Base-by-base conservation (phyloP, 1,284 basidiomycete species). In the Sanghuangporus baumii region DNA sequence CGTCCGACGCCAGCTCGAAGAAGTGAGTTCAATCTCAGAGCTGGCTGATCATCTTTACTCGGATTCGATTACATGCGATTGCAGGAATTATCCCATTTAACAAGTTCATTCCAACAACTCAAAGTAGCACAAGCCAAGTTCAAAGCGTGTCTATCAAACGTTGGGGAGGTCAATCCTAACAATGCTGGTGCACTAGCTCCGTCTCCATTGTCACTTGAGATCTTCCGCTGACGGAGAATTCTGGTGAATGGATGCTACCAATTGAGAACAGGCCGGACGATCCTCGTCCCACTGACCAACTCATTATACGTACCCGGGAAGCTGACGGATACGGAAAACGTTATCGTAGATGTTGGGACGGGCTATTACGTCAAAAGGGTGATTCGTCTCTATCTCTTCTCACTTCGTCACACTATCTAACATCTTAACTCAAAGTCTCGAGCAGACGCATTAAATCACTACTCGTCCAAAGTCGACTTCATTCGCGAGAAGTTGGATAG, bases 291-390 rank as follows among this genome's bases (percentile, higher is more conserved):
- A 2, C 77, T 98, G 56, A 98, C 95, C 9, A 93, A 92, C 73
- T 97, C 94, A 1, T 82, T 99, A 3, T 98, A 98, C 73, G 92
- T 98, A 14, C 94, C 96, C 1, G 96, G 96, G 36, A 94, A 89
- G 75, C 81, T 98, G 40, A 81, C 80, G 31, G 91, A 98, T 71
- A 75, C 85, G 1, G 89, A 94, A 56, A 85, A 93, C 67, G 95
- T 99, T 55, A 89, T 98, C 64, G 87, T 99, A 18, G 96, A 99
- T 73, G 84, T 99, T 37, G 96, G 96, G 1, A 98, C 96, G 0
- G 96, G 96, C 0, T 99, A 98, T 76, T 98, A 91, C 71, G 89
- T 99, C 18, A 89, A 93, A 74, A 98, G 98, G 84, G 95, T 94
- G 61, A 64, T 80, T 58, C 51, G 23, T 54, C 5, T 14, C 11